Evolutionary conservation across 2,329 filamentous ascomycete genomes (phyloP).

Genomic region (Fusarium vanettenii): DNA sequence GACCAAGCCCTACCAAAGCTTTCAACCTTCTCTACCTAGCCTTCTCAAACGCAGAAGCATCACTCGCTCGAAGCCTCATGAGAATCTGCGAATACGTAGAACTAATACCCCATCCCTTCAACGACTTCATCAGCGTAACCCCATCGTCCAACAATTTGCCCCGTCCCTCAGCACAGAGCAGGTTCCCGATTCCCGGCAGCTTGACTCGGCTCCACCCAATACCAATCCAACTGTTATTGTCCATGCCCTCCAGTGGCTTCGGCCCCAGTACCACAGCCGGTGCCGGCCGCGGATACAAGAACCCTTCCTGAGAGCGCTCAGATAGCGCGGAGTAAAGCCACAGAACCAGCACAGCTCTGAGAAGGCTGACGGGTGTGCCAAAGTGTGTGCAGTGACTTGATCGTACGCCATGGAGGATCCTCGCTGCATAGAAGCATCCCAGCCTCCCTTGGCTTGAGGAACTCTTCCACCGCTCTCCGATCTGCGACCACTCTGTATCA

Average conservation of each 20-base stretch:
- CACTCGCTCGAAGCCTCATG: not conserved
- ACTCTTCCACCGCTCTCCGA: not conserved
- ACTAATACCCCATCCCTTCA: constrained; percentile 9
- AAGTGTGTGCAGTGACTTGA: constrained; percentile 18
- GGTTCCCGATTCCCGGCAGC: not conserved
- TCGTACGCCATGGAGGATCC: constrained; percentile 8
- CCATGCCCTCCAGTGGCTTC: constrained; percentile 2
- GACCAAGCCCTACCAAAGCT: not conserved
- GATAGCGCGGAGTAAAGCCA: constrained; percentile 9
- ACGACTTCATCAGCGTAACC: constrained; percentile 2
- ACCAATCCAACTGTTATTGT: not conserved
- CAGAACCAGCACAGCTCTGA: not conserved
- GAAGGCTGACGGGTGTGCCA: not conserved
- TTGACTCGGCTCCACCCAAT: constrained; percentile 12
- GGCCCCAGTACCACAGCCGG: constrained; percentile 6
- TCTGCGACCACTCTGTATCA: not conserved
- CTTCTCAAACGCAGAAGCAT: not conserved
- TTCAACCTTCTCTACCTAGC: not conserved
- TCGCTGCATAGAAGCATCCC: constrained; percentile 17
- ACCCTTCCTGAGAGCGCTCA: not conserved
- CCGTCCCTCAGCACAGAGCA: not conserved
- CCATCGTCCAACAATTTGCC: not conserved
- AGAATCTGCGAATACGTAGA: constrained; percentile 5
- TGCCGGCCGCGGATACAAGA: not conserved
- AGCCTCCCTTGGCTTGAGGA: constrained; percentile 10